Conservation (phyloP, 73 alveolate genomes). For the Blepharisma stoltei region DNA sequence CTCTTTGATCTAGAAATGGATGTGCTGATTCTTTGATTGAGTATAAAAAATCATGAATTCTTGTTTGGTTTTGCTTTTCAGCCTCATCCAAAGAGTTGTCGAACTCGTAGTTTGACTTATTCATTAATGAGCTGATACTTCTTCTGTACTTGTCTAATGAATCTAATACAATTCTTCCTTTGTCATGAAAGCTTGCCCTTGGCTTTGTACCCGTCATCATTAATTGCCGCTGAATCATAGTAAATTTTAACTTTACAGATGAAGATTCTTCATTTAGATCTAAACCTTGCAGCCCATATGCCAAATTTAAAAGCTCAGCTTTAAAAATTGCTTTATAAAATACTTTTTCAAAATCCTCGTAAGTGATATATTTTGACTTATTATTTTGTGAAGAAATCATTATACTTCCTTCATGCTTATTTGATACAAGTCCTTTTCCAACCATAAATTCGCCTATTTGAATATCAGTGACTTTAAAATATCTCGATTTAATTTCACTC, state of each 20-base stretch:
- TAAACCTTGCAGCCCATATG: background rate
- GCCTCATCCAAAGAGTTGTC: background rate
- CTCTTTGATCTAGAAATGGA: background rate
- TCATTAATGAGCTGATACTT: background rate
- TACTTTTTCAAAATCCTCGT: background rate
- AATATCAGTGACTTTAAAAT: background rate
- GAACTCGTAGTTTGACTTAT: background rate
- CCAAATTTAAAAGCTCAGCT: background rate
- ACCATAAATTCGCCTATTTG: background rate
- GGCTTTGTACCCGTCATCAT: slow-evolving; percentile 13
- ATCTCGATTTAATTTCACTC: background rate
- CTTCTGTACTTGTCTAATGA: slow-evolving; percentile 9
- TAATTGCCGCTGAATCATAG: background rate
- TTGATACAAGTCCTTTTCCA: background rate
- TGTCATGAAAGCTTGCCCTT: background rate
- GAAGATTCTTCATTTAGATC: background rate
- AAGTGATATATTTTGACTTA: background rate
- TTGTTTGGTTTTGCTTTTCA: background rate
- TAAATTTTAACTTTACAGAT: slow-evolving; percentile 1
- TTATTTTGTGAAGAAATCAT: background rate
- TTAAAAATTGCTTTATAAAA: slow-evolving; percentile 15
- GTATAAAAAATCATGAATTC: background rate
- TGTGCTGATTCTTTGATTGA: background rate
- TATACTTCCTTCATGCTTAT: slow-evolving; percentile 25
- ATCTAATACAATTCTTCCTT: background rate